These are phyloP conservation scores for Oemleria cerasiformis DNA, from an alignment of 306 rosid species.

Conservation along the genomic window DNA sequence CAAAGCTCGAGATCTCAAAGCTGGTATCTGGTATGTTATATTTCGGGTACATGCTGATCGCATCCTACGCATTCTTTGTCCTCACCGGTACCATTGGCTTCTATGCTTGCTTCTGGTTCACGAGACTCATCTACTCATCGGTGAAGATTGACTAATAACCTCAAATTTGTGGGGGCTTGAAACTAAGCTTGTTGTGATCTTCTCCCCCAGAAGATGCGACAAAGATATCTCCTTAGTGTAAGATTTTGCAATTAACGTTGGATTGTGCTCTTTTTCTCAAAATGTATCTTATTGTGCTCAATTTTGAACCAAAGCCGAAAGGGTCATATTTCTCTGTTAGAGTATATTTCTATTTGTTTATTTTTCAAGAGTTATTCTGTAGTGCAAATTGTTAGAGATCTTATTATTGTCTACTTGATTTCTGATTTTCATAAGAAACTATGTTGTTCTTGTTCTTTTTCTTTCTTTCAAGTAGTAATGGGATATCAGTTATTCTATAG, in stretches of 20 bases:
- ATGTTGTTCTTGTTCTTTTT: too few species aligned
- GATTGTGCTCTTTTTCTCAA: constrained; percentile 31
- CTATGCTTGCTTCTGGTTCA: constrained; percentile 96
- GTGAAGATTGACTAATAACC: constrained; percentile 79
- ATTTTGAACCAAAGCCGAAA: constrained; percentile 49
- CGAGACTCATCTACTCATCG: constrained; percentile 96
- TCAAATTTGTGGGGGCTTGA: background rate
- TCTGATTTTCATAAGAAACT: background rate
- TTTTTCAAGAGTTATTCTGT: constrained; percentile 10
- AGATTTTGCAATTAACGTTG: constrained; percentile 56
- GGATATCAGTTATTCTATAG: too few species aligned
- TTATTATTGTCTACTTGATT: background rate
- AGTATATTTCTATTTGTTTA: constrained; percentile 42
- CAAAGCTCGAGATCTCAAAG: constrained; percentile 98
- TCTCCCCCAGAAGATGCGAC: constrained; percentile 30
- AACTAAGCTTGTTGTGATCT: constrained; percentile 6
- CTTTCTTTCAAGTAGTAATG: too few species aligned
- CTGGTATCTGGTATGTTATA: constrained; percentile 74
- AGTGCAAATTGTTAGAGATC: background rate
- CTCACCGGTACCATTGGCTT: constrained; percentile 95
- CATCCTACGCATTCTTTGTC: constrained; percentile 91
- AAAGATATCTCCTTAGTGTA: constrained; percentile 39
- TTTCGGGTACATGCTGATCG: constrained; percentile 96
- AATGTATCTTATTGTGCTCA: constrained; percentile 74
- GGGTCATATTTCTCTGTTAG: constrained; percentile 50